Base-by-base conservation (phyloP, 2,329 filamentous ascomycete species). In the Nemania serpens region DNA sequence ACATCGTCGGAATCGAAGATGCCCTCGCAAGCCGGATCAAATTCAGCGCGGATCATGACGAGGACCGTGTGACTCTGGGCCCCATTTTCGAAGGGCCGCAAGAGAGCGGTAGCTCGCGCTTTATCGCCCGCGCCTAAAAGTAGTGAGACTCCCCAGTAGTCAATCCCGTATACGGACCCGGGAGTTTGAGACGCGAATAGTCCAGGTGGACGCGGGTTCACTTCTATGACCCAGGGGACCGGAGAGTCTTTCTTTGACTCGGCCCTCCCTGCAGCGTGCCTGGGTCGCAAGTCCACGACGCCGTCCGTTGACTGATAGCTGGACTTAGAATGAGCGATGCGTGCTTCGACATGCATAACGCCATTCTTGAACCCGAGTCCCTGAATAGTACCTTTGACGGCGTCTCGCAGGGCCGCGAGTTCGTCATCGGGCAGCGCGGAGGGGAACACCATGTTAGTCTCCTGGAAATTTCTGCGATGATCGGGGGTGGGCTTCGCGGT, bases 1-100 rank as follows among this genome's bases (percentile, higher is more conserved):
- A 75, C 61, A 22, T 74, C 70, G 13, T 69, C 71, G 2, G 71
- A 73, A 43, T 72, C 70, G 45, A 71, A 75, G 15, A 73, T 67
- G 4, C 71, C 72, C 49, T 70, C 64, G 17, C 65, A 60, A 46
- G 59, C 22, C 25, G 58, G 51, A 15, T 67, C 65, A 34, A 71
- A 69, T 10, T 72, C 69, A 11, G 68, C 71, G 25, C 66, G 64
- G 20, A 75, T 70, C 53, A 73, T 66, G 2, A 72, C 68, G 34
- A 73, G 67, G 10, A 66, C 69, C 0, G 68, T 66, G 15, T 65
- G 64, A 51, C 64, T 61, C 63, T 73, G 69, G 2, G 69, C 61
- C 9, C 68, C 69, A 13, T 55, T 45, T 17, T 50, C 18, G 42
- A 71, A 70, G 4, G 70, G 67, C 20, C 50, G 64, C 10, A 65